Evolutionary conservation across 805 yeast species (phyloP).

Genomic region (Starmerella floris): DNA sequence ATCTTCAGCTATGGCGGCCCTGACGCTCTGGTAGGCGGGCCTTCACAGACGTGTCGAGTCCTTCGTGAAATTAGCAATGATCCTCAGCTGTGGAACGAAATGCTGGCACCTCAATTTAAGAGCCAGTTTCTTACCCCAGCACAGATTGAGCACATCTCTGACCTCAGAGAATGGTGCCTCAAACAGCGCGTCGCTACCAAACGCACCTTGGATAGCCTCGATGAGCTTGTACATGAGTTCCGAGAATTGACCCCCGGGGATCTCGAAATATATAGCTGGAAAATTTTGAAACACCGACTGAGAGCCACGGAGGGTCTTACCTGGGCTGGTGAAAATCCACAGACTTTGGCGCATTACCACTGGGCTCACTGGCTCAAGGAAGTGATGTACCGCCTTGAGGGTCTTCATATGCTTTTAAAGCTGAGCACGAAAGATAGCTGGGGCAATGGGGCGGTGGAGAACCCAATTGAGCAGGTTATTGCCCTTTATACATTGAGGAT

Average conservation of each 20-base stretch:
- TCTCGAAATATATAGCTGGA: constrained; percentile 9
- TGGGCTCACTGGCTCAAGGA: constrained; percentile 19
- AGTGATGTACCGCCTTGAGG: constrained; percentile 14
- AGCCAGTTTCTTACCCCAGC: constrained; percentile 9
- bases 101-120: constrained; percentile 5
- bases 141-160: constrained; percentile 12
- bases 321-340: constrained; percentile 5
- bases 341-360: constrained; percentile 15
- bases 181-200: constrained; percentile 9
- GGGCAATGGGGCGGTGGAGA: constrained; percentile 16
- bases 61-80: constrained; percentile 18
- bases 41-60: constrained; percentile 15
- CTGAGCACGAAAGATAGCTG: constrained; percentile 13
- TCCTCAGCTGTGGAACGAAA: constrained; percentile 17
- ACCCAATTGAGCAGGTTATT: constrained; percentile 15
- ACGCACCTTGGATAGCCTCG: constrained; percentile 12
- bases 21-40: constrained; percentile 16
- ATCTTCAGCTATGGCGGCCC: constrained; percentile 16
- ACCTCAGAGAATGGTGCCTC: constrained; percentile 14
- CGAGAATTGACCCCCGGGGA: constrained; percentile 15
- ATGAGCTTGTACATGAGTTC: constrained; percentile 16
- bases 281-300: constrained; percentile 13
- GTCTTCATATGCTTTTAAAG: constrained; percentile 15
- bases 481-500: constrained; percentile 14
- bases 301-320: constrained; percentile 10